Evolutionary conservation across 2,329 filamentous ascomycete genomes (phyloP).

Genomic region (Ophioceras dolichostomum): DNA sequence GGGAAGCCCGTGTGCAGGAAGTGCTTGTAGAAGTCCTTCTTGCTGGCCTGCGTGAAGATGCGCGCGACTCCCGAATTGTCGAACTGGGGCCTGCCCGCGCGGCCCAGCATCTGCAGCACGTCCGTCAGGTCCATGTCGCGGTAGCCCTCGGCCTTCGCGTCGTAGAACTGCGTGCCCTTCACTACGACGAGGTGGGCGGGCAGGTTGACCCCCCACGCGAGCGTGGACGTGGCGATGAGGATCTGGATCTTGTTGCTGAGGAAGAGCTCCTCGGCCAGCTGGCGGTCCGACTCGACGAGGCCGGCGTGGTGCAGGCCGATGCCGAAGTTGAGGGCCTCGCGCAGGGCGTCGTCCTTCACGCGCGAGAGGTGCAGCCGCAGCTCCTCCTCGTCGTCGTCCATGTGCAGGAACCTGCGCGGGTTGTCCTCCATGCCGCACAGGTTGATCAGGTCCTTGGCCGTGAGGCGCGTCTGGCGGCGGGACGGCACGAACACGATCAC

Average conservation of each 20-base stretch:
- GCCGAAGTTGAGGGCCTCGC: slow-evolving; percentile 91
- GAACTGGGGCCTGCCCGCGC: slow-evolving; percentile 91
- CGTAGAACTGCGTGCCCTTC: slow-evolving; percentile 96
- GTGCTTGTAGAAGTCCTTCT: slow-evolving; percentile 99
- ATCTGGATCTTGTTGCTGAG: slow-evolving; percentile 98
- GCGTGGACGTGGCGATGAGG: slow-evolving; percentile 84
- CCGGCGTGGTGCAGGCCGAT: slow-evolving; percentile 96
- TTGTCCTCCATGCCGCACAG: slow-evolving; percentile 98
- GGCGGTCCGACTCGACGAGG: slow-evolving; percentile 86
- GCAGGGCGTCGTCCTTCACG: slow-evolving; percentile 85
- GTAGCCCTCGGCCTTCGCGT: slow-evolving; percentile 95
- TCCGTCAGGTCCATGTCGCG: slow-evolving; percentile 98
- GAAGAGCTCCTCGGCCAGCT: slow-evolving; percentile 87
- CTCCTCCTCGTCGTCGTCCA: slow-evolving; percentile 95
- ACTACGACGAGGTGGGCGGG: slow-evolving; percentile 95
- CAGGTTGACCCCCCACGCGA: slow-evolving; percentile 96
- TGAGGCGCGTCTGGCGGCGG: slow-evolving; percentile 84
- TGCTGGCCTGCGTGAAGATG: slow-evolving; percentile 94
- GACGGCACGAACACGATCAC: slow-evolving; percentile 98
- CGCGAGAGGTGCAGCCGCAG: slow-evolving; percentile 74
- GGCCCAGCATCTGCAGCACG: slow-evolving; percentile 93
- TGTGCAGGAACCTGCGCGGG: slow-evolving; percentile 79
- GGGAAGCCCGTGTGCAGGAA: slow-evolving; percentile 97
- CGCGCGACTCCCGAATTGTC: slow-evolving; percentile 91
- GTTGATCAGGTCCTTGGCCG: slow-evolving; percentile 92